A percentile compares a stretch with the other conserved stretches of the same genome.
Evolutionary conservation across 1,284 basidiomycete genomes (phyloP).

Genomic region (Omphalotus olearius): DNA sequence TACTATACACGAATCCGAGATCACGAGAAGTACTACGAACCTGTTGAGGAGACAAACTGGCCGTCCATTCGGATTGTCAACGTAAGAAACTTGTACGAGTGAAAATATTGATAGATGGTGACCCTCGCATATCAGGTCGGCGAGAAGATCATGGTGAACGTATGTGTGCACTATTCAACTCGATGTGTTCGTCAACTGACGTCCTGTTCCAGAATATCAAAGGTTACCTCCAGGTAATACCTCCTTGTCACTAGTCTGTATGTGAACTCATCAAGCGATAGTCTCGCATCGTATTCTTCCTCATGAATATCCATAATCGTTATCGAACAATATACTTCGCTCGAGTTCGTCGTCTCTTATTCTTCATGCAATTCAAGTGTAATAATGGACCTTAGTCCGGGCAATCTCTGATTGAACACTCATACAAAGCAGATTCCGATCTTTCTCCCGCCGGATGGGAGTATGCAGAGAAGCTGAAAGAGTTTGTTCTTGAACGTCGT

Average conservation of each 20-base stretch:
- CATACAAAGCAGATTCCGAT: conserved; percentile 98
- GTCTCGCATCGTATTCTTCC: conserved; percentile 92
- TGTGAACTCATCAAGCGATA: conserved; percentile 30
- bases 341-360: conserved; percentile 48
- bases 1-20: conserved; percentile 88
- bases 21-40: conserved; percentile 87
- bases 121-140: conserved; percentile 57
- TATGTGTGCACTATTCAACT: conserved; percentile 33
- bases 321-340: conserved; percentile 93
- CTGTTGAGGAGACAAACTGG: conserved; percentile 80
- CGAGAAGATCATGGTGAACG: conserved; percentile 90
- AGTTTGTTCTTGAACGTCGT: conserved; percentile 78
- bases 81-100: conserved; percentile 32
- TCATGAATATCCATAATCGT: conserved; percentile 97
- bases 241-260: background rate
- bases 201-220: conserved; percentile 68
- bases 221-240: conserved; percentile 73
- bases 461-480: conserved; percentile 84
- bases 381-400: conserved; percentile 59
- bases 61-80: conserved; percentile 97
- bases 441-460: conserved; percentile 94
- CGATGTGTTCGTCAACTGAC: conserved; percentile 4
- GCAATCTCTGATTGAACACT: conserved; percentile 96
- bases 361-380: background rate
- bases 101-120: background rate